Conservation (phyloP, 2,329 filamentous ascomycete species). For the Rachicladosporium sp. region DNA sequence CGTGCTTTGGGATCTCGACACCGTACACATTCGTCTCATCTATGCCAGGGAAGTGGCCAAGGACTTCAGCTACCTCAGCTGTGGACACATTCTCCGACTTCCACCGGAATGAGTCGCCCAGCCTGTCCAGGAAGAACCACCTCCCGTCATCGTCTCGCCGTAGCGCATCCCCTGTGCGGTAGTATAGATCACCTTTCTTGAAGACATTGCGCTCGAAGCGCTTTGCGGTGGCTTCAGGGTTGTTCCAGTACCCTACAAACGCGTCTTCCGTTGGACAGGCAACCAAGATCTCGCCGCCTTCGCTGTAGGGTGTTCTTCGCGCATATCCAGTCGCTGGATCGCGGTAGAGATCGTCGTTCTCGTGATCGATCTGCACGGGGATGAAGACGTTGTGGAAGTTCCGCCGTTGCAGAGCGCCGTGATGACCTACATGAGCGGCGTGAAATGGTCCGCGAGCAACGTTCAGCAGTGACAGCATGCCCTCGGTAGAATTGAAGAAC, state of each 20-base stretch:
- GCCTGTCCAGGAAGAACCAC: constrained; percentile 38
- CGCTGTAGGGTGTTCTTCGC: constrained; percentile 47
- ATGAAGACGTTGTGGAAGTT: constrained; percentile 44
- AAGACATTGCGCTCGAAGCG: constrained; percentile 37
- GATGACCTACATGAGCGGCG: constrained; percentile 55
- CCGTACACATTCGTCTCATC: constrained; percentile 39
- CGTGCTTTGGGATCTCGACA: constrained; percentile 33
- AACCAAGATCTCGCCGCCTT: constrained; percentile 68
- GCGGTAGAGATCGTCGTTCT: constrained; percentile 53
- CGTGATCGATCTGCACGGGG: constrained; percentile 56
- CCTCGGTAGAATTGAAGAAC: constrained; percentile 70
- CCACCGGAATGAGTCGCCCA: constrained; percentile 40
- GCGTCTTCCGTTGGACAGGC: constrained; percentile 42
- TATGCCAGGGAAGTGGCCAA: constrained; percentile 33
- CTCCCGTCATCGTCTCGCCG: constrained; percentile 30
- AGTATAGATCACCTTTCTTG: constrained; percentile 35
- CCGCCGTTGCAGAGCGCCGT: constrained; percentile 49
- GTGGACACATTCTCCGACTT: constrained; percentile 39
- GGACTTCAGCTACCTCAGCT: constrained; percentile 33
- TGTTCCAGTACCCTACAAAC: constrained; percentile 60
- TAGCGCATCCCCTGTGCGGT: constrained; percentile 37
- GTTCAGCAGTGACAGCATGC: constrained; percentile 46
- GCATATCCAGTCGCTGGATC: constrained; percentile 58
- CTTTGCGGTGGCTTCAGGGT: constrained; percentile 52
- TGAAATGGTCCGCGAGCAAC: constrained; percentile 44